Percentiles rank a stretch among this genome's conserved stretches.
Evolutionary conservation across 2,329 filamentous ascomycete genomes (phyloP).

Genomic region (Arthrobotrys pseudoclavata): DNA sequence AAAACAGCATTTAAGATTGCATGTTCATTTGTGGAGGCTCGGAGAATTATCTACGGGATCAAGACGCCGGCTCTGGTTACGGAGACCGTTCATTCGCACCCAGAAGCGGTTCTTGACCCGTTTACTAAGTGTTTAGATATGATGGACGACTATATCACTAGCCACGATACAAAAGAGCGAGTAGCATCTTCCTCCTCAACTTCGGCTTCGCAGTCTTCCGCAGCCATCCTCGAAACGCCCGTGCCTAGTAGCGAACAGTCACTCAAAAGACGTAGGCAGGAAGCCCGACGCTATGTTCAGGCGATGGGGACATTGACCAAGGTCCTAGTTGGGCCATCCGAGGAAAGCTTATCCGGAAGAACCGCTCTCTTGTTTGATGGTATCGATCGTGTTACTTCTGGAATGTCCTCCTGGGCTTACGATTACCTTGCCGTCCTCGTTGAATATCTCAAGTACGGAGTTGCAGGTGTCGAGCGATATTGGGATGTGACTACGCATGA

Average conservation of each 20-base stretch:
- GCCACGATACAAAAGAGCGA: conserved; percentile 68
- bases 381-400: conserved; percentile 22
- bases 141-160: conserved; percentile 75
- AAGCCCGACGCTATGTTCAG: conserved; percentile 48
- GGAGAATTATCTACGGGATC: conserved; percentile 72
- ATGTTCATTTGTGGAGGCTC: conserved; percentile 71
- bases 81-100: conserved; percentile 25
- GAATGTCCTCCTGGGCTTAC: conserved; percentile 38
- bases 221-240: conserved; percentile 38
- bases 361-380: conserved; percentile 43
- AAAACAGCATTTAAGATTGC: conserved; percentile 72
- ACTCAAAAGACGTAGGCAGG: conserved; percentile 45
- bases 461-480: conserved; percentile 49
- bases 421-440: conserved; percentile 45
- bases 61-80: conserved; percentile 39
- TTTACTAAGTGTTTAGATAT: conserved; percentile 71
- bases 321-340: conserved; percentile 41
- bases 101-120: conserved; percentile 67
- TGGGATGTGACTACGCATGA: conserved; percentile 48
- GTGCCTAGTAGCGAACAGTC: conserved; percentile 49
- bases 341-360: conserved; percentile 28
- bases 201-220: conserved; percentile 14
- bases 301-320: conserved; percentile 52
- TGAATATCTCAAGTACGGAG: conserved; percentile 48
- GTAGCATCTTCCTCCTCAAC: conserved; percentile 28